Evolutionary conservation across 164 flowering plant genomes (phyloP).

Genomic region (Annona cherimola): DNA sequence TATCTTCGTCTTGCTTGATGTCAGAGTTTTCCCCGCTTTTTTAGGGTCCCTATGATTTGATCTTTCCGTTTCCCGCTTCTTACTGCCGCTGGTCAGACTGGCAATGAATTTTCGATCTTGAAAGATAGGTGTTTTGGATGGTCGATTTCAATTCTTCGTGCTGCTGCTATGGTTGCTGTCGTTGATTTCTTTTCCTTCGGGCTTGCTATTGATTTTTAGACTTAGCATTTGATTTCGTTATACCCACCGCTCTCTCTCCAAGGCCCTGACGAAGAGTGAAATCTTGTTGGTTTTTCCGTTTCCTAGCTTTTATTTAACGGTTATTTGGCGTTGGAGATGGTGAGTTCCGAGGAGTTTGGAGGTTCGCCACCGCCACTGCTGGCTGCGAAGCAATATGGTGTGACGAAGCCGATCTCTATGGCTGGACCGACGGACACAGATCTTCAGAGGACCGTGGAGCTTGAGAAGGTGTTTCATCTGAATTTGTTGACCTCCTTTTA

Average conservation of each 20-base stretch:
- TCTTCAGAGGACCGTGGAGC: conserved; percentile 46
- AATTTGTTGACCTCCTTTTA: too few relatives aligned
- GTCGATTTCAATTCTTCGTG: not conserved
- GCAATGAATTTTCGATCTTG: not conserved
- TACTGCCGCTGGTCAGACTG: too few relatives aligned
- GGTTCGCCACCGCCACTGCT: conserved; percentile 24
- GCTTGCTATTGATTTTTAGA: too few relatives aligned
- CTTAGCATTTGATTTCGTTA: too few relatives aligned
- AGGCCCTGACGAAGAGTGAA: not conserved
- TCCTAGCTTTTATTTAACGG: not conserved
- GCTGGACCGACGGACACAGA: conserved; percentile 68
- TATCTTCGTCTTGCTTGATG: not conserved
- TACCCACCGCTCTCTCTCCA: not conserved
- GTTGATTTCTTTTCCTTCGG: too few relatives aligned
- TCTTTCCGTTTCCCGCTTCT: not conserved
- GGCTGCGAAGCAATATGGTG: conserved; percentile 48
- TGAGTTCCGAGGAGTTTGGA: conserved; percentile 26
- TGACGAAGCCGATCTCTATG: conserved; percentile 65
- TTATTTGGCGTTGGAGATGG: conserved; percentile 23
- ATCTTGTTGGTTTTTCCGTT: not conserved
- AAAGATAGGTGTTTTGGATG: not conserved
- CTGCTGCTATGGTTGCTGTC: conserved; percentile 8
- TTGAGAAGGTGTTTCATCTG: conserved; percentile 53
- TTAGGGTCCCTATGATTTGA: not conserved
- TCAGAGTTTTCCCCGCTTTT: not conserved